Evolutionary conservation across 2,329 filamentous ascomycete genomes (phyloP), one percentile per base, ranked within the genome.

Genomic region (Aspergillus sp.): DNA sequence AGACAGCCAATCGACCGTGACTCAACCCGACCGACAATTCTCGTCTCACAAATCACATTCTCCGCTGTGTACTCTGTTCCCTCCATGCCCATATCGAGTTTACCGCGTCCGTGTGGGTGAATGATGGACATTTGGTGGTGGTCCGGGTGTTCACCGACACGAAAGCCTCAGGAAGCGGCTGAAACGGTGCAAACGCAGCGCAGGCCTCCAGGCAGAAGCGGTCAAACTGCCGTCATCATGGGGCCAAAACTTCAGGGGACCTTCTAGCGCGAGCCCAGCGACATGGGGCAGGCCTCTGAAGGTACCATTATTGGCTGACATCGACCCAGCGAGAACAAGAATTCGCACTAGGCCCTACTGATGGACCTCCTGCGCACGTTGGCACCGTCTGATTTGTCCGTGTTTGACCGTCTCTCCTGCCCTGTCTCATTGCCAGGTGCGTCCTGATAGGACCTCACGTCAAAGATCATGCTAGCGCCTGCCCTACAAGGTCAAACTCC

Each of bases 271-370:
- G 21, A 31, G 37, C 24, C 37, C 23, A 35, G 47, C 48, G 6
- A 17, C 11, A 41, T 37, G 46, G 55, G 48, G 48, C 47, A 52
- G 12, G 7, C 11, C 12, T 11, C 21, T 39, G 31, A 3, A 19
- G 41, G 37, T 19, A 12, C 31, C n/a, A 50, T 50, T 41, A 57
- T 57, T 57, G 56, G 56, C 15, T 33, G 6, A n/a, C 9, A 2
- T 2, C 6, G 8, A 9, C 15, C 33, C 44, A 24, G 24, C 43
- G 33, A 5, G 27, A 39, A 51, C 45, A 55, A 47, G 44, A 51
- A 44, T 40, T 31, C 40, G 54, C 62, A 46, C 63, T 67, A 65
- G 62, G 62, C 67, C 66, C 61, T 70, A 66, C 52, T 44, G 49
- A 66, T 69, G 67, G 67, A 55, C 50, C 52, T 47, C 11, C 19